Evolutionary conservation across 176 grass and related monocot genomes (phyloP), one percentile per base, ranked within the genome.

Genomic region (Zea luxurians): DNA sequence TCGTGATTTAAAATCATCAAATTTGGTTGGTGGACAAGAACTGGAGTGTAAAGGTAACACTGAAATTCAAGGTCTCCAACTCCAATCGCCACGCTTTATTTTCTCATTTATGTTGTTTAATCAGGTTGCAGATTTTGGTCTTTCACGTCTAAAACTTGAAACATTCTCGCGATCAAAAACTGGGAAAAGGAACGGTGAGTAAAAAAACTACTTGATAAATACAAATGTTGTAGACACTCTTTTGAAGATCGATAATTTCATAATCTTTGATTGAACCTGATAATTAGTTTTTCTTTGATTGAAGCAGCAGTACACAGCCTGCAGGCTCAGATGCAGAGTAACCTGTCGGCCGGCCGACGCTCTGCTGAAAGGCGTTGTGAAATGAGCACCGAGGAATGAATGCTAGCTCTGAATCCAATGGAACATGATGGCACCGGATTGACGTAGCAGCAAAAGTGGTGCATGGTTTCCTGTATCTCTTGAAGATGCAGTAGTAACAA

Each of bases 161-260:
- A 92, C 95, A 12, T 98, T 83, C 86, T 70, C 94, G 75, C 86
- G 81, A 86, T 92, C 91, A 35, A 94, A 92, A 92, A 78, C 74
- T 44, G n/a, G 95, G 91, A 68, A 98, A 94, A 86, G 95, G 95
- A 94, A 98, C 95, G 49, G 95, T 98, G 86, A 84, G 87, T 88
- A 65, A 34, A 48, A 54, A 13, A 11, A 16, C 54, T 61, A 77
- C 34, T 48, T 34, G 48, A 45, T 42, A 48, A 20, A 78, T 53
- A 44, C 10, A 48, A 20, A 78, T 53, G 73, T 79, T 15, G 10
- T 48, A 69, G 52, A 54, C 10, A 79, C 13, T 75, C 9, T 55
- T 64, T 17, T 5, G 37, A 13, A 34, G 77, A 68, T 10, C 46
- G 48, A 42, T 34, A 65, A 48, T 79, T 6, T 68, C 15, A 68